phyloP scores from a whole-genome alignment of 225 moss, liverwort and hornwort genomes.

The Sphagnum tenellum region DNA sequence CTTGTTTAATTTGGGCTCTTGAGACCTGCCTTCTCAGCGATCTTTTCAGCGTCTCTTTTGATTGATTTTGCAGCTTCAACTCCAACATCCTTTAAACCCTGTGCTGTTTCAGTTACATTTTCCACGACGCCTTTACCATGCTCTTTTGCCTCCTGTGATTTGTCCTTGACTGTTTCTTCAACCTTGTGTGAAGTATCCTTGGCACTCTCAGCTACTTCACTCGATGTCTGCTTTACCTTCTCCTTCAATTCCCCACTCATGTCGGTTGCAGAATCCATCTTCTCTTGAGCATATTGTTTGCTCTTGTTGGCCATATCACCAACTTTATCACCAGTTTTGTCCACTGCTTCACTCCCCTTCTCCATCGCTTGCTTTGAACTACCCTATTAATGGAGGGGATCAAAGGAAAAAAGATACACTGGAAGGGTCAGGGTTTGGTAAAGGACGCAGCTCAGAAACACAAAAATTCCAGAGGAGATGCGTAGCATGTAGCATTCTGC shows the following conservation, averaged over 20 bases:
- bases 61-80: conserved; percentile 52
- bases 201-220: conserved; percentile 7
- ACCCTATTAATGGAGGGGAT: not conserved
- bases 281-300: too few species aligned
- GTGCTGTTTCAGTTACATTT: conserved; percentile 21
- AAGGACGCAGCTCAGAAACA: too few species aligned
- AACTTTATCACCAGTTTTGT: too few species aligned
- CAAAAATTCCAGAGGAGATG: too few species aligned
- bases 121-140: conserved; percentile 36
- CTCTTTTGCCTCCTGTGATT: conserved; percentile 34
- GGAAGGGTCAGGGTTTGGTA: too few species aligned
- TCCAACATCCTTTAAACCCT: conserved; percentile 43
- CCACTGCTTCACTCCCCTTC: not conserved
- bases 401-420: not conserved
- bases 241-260: conserved; percentile 3
- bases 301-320: too few species aligned
- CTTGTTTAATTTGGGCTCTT: conserved; percentile 22
- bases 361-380: conserved; percentile 3
- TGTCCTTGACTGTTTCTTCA: conserved; percentile 22
- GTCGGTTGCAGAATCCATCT: not conserved
- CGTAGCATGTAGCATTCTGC: too few species aligned
- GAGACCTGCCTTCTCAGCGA: conserved; percentile 49
- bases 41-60: conserved; percentile 39
- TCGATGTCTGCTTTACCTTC: conserved; percentile 17
- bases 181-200: conserved; percentile 25